A percentile compares a stretch with the other conserved stretches of the same genome.
Conservation (phyloP, 2,329 filamentous ascomycete genomes). For the Monosporascus sp. region DNA sequence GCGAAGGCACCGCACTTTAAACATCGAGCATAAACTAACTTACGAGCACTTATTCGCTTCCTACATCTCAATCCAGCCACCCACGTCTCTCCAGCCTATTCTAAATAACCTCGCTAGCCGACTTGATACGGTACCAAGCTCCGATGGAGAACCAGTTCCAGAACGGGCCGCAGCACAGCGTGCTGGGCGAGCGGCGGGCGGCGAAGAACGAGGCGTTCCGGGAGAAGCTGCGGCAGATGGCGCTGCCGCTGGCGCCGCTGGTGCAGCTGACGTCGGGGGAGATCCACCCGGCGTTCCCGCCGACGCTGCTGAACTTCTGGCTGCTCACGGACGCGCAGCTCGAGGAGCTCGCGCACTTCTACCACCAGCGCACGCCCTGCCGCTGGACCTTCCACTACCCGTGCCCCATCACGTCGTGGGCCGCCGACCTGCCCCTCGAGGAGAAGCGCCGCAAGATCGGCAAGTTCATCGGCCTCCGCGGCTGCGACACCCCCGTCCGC, state of each 20-base stretch:
- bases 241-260: conserved; percentile 60
- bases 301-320: conserved; percentile 65
- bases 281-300: conserved; percentile 61
- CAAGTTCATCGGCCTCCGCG: conserved; percentile 66
- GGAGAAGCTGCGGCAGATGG: conserved; percentile 61
- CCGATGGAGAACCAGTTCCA: conserved; percentile 20
- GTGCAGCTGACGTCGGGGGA: conserved; percentile 56
- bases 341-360: conserved; percentile 65
- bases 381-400: conserved; percentile 58
- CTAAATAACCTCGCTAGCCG: not conserved
- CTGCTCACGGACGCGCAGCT: conserved; percentile 67
- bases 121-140: not conserved
- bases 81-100: not conserved
- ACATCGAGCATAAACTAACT: not conserved
- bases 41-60: not conserved
- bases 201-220: conserved; percentile 47
- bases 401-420: conserved; percentile 58
- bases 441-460: conserved; percentile 70
- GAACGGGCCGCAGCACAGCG: conserved; percentile 9
- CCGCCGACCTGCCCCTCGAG: conserved; percentile 45
- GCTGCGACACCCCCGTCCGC: conserved; percentile 46
- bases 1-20: not conserved
- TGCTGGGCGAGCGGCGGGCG: conserved; percentile 31
- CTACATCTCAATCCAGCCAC: not conserved
- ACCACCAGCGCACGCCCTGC: conserved; percentile 61